phyloP scores from a whole-genome alignment of 1,284 basidiomycete species.

The Anthracocystis setariae region DNA sequence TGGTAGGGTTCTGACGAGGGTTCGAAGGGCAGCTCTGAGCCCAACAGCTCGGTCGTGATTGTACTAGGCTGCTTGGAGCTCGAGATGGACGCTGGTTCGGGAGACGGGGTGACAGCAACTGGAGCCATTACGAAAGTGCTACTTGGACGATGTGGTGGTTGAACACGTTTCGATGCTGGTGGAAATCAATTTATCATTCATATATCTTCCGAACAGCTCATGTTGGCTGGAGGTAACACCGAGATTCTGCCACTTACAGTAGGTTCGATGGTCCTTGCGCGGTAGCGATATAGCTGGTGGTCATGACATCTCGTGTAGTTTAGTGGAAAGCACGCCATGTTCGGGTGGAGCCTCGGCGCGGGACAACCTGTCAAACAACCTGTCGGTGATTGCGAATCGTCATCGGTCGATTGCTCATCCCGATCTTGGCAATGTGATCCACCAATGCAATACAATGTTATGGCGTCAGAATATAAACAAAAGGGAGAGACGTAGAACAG shows the following conservation, averaged over 20 bases:
- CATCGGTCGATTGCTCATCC: neutral
- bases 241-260: no score
- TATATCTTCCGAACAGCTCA: no score
- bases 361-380: conserved; percentile 20
- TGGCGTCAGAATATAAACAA: no score
- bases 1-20: conserved; percentile 22
- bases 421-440: no score
- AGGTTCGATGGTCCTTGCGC: no score
- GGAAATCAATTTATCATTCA: no score
- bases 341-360: conserved; percentile 4
- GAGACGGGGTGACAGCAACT: conserved; percentile 16
- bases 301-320: no score
- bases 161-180: no score
- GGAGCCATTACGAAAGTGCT: conserved; percentile 18
- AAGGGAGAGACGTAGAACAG: no score
- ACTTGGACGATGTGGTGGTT: neutral
- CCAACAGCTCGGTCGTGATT: neutral
- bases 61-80: conserved; percentile 14
- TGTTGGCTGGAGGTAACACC: no score
- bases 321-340: conserved; percentile 30
- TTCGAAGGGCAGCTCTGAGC: conserved; percentile 17
- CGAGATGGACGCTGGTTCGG: neutral
- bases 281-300: no score
- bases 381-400: conserved; percentile 5
- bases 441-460: no score